phyloP scores from a whole-genome alignment of 345 rosid species.

The Eucalyptus shirleyi region DNA sequence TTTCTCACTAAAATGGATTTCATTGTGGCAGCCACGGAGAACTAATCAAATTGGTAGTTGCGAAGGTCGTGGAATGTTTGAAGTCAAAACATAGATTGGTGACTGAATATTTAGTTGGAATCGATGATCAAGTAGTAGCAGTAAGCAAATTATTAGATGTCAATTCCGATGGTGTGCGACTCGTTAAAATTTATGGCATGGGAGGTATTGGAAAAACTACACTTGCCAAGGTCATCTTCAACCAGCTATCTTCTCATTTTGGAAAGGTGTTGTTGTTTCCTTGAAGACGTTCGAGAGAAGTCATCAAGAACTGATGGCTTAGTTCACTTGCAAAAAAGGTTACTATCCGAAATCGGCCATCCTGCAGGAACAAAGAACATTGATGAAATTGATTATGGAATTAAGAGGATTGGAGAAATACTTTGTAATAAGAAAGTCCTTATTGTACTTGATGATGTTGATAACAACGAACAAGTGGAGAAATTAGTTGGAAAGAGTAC shows the following conservation, averaged over 20 bases:
- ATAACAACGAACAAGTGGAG: background rate
- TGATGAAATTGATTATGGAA: background rate
- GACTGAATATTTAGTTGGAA: background rate
- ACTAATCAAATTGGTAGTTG: background rate
- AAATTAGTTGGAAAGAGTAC: background rate
- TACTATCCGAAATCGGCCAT: background rate
- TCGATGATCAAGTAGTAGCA: background rate
- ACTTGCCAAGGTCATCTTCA: background rate
- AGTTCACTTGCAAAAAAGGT: background rate
- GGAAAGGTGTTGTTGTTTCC: background rate
- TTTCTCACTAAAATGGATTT: no score
- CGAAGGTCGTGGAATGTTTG: accelerated
- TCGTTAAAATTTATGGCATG: background rate
- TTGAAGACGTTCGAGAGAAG: background rate
- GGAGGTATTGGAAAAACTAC: background rate
- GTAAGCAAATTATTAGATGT: background rate
- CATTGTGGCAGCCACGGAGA: background rate
- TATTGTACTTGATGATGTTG: background rate
- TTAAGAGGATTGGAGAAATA: background rate
- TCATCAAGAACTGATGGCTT: background rate
- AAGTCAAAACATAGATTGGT: background rate
- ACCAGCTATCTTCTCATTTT: background rate
- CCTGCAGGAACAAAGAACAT: background rate
- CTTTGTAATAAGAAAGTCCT: background rate
- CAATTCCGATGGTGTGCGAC: background rate